Base-by-base conservation (phyloP, 805 yeast species). In the Ogataea nakhonphanomensis region DNA sequence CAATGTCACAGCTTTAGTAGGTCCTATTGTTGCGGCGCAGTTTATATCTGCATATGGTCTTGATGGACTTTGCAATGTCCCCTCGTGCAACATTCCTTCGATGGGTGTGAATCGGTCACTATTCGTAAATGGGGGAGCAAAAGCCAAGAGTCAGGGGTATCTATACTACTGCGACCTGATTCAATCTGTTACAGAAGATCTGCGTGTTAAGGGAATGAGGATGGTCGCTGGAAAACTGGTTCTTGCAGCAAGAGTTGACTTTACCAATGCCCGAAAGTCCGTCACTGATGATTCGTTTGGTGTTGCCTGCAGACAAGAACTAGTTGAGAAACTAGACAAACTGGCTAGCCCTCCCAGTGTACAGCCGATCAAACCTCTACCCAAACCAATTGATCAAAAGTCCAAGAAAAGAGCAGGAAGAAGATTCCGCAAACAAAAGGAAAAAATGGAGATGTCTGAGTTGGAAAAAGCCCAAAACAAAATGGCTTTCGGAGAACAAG, bases 401-500 rank as follows among this genome's bases (percentile, higher is more conserved):
- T 79, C 91, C 4, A 86, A 87, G 62, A 85, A 81, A 51, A 70
- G 99, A 52, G 97, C 95, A 1, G 99, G 99, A 1, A 69, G 79
- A 48, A 66, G 91, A 41, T 73, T 84, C 50, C 70, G 95, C 36
- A 89, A 88, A 61, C 74, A 78, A 66, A 88, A 86, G 59, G 85
- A 88, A 56, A 79, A 85, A 55, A 81, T 83, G 62, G 81, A 81
- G 53, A 73, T 84, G 72, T 82, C 95, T 0, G 95, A 89, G 39
- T 58, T 85, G 31, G 79, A 89, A 25, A 82, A 79, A 49, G 84
- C 95, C 3, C 95, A 87, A 54, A 89, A 91, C 58, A 76, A 84
- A 54, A 73, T 90, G 77, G 83, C 73, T 30, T 90, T 91, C 64
- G 96, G 95, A 6, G 74, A 80, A 51, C 69, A 72, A 46, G 96